Percentiles rank a stretch among this genome's conserved stretches.
phyloP scores from a whole-genome alignment of 257 asterid genomes.

The Capsicum baccatum region DNA sequence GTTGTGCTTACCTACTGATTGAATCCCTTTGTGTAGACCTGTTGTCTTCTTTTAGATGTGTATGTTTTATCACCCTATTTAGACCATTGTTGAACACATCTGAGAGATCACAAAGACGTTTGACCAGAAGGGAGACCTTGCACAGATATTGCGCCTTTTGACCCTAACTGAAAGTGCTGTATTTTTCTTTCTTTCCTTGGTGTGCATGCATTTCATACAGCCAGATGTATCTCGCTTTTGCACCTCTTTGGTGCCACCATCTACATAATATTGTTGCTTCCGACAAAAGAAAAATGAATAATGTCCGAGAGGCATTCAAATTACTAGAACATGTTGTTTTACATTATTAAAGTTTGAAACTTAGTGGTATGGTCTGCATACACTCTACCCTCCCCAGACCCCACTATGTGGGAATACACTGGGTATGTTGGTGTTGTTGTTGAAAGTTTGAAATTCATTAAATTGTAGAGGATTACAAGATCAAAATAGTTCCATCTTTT shows the following conservation, averaged over 20 bases:
- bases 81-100: slow-evolving; percentile 11
- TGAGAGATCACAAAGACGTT: neutral
- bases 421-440: too few relatives aligned
- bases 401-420: too few relatives aligned
- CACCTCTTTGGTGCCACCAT: slow-evolving; percentile 15
- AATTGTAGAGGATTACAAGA: slow-evolving; percentile 4
- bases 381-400: too few relatives aligned
- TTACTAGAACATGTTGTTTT: neutral
- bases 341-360: neutral
- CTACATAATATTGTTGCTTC: neutral
- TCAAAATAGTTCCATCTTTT: slow-evolving; percentile 17
- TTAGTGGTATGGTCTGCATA: neutral
- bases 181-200: slow-evolving; percentile 4
- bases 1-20: slow-evolving; percentile 18
- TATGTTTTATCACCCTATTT: neutral
- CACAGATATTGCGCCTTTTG: neutral
- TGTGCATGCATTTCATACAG: slow-evolving; percentile 1
- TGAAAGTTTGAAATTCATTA: neutral
- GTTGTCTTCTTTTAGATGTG: slow-evolving; percentile 13
- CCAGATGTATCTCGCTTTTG: slow-evolving; percentile 21
- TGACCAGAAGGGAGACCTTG: neutral
- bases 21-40: neutral
- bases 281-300: neutral
- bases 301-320: slow-evolving; percentile 7
- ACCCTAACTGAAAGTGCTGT: neutral